phyloP scores from a whole-genome alignment of 1,139 yeast genomes.

The Yamadazyma friedrichii region DNA sequence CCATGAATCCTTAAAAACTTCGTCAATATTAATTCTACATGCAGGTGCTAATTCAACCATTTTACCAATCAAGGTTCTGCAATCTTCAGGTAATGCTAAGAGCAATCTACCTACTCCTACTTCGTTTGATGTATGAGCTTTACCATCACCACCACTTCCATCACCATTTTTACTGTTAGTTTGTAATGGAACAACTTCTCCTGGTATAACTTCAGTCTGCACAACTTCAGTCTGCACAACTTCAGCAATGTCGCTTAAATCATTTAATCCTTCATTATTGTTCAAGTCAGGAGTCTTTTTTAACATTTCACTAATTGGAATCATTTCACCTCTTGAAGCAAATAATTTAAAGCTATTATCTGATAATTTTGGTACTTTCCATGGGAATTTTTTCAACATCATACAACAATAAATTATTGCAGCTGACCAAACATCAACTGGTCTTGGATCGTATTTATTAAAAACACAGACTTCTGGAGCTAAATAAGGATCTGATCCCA shows the following conservation, averaged over 20 bases:
- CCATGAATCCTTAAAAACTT: slow-evolving; percentile 81
- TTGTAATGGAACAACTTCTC: slow-evolving; percentile 1
- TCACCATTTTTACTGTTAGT: slow-evolving; percentile 2
- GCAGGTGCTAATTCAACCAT: slow-evolving; percentile 87
- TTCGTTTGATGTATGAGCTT: slow-evolving; percentile 54
- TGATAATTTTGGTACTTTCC: slow-evolving; percentile 90
- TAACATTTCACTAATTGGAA: slow-evolving; percentile 40
- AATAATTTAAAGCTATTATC: slow-evolving; percentile 79
- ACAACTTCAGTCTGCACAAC: slow-evolving; percentile 19
- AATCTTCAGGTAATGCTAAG: slow-evolving; percentile 67
- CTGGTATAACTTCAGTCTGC: no score
- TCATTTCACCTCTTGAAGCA: slow-evolving; percentile 49
- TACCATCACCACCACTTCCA: slow-evolving; percentile 17
- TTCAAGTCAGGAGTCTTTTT: slow-evolving; percentile 35
- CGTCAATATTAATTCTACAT: slow-evolving; percentile 81
- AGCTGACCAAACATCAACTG: slow-evolving; percentile 93
- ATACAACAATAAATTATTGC: slow-evolving; percentile 94
- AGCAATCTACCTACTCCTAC: slow-evolving; percentile 70
- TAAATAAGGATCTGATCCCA: slow-evolving; percentile 90
- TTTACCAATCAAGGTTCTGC: slow-evolving; percentile 61
- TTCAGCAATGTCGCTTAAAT: slow-evolving; percentile 34
- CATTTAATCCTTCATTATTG: slow-evolving; percentile 17
- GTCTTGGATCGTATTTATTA: slow-evolving; percentile 82
- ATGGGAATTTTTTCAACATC: slow-evolving; percentile 91
- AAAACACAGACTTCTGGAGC: slow-evolving; percentile 93